A percentile compares a stretch with the other conserved stretches of the same genome.
phyloP scores from a whole-genome alignment of 1,139 yeast genomes.

The Candida buenavistaensis region DNA sequence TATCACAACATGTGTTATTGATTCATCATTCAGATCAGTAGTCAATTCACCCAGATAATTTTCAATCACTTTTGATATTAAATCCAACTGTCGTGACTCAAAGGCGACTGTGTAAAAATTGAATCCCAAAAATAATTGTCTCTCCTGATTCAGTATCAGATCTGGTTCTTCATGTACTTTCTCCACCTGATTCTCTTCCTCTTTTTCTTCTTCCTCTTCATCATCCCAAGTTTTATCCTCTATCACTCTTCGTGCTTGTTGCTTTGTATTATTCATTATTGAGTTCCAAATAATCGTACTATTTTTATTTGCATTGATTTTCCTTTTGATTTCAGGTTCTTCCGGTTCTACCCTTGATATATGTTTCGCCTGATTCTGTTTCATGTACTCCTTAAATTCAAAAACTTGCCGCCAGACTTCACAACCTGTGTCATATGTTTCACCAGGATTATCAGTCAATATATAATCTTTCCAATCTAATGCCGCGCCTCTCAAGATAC shows the following conservation, averaged over 20 bases:
- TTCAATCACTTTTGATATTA: constrained; percentile 37
- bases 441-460: constrained; percentile 20
- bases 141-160: constrained; percentile 4
- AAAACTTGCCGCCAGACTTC: constrained; percentile 45
- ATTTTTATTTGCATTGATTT: constrained; percentile 15
- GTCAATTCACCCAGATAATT: constrained; percentile 44
- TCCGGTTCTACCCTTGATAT: constrained; percentile 17
- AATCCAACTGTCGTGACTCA: constrained; percentile 26
- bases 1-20: constrained; percentile 40
- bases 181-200: neutral
- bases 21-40: constrained; percentile 19
- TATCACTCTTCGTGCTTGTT: constrained; percentile 16
- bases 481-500: constrained; percentile 59
- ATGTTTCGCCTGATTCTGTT: constrained; percentile 9
- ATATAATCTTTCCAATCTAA: constrained; percentile 50
- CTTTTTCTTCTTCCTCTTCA: constrained; percentile 16
- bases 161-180: neutral
- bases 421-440: constrained; percentile 49
- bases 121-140: constrained; percentile 33
- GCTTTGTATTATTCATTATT: constrained; percentile 41
- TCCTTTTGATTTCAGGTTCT: constrained; percentile 16
- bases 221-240: constrained; percentile 34
- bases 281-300: constrained; percentile 48
- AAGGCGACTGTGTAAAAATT: constrained; percentile 43
- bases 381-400: constrained; percentile 1